A percentile compares a stretch with the other conserved stretches of the same genome.
Conservation (phyloP, 202 grass and related monocot species). For the Dendrocalamus latiflorus region DNA sequence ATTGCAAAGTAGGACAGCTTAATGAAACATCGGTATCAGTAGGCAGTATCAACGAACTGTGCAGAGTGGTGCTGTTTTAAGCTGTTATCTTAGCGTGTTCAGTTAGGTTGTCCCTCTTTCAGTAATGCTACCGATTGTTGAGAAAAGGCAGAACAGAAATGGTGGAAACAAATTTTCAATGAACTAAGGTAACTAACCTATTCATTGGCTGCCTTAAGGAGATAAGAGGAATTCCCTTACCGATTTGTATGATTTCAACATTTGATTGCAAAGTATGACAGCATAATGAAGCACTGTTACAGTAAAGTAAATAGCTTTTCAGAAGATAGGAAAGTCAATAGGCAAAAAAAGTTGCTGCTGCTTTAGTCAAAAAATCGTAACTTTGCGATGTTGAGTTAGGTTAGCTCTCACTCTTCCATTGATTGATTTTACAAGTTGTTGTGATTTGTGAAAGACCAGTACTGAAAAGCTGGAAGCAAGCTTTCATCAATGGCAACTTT, state of each 20-base stretch:
- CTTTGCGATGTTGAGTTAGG: slow-evolving; percentile 14
- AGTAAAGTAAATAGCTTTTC: slow-evolving; percentile 20
- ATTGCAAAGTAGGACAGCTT: not conserved
- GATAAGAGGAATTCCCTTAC: not conserved
- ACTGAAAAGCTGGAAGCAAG: slow-evolving; percentile 39
- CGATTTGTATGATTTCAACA: not conserved
- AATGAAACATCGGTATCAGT: not conserved
- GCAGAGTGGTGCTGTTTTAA: not conserved
- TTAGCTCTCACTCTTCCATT: slow-evolving; percentile 16
- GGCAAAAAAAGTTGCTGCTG: not conserved
- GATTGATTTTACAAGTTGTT: slow-evolving; percentile 15
- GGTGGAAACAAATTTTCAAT: not conserved
- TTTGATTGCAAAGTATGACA: not conserved
- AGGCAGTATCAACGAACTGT: not conserved
- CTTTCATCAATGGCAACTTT: slow-evolving; percentile 29
- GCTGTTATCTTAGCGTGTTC: no score
- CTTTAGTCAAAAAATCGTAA: not conserved
- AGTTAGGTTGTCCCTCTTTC: slow-evolving; percentile 16
- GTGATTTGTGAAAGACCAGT: not conserved
- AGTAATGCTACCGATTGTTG: not conserved
- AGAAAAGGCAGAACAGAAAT: no score
- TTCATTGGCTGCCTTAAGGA: not conserved
- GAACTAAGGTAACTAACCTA: not conserved
- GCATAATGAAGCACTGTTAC: not conserved
- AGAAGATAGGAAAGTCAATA: not conserved